Percentiles rank a stretch among this genome's conserved stretches.
Conservation (phyloP, 2,329 filamentous ascomycete genomes). For the Truncatella angustata region DNA sequence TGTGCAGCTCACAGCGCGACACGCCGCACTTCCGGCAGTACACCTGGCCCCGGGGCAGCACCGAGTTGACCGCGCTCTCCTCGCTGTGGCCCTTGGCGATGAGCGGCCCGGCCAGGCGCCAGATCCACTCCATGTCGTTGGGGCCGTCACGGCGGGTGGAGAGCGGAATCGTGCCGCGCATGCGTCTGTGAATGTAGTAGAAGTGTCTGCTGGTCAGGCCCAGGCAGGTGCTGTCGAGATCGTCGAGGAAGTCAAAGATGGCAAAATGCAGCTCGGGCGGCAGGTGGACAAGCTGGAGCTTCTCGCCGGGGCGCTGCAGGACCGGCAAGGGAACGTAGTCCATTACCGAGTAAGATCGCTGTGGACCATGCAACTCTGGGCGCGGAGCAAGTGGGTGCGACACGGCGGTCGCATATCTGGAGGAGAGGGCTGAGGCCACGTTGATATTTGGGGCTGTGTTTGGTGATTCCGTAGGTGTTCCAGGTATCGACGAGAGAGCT, state of each 20-base stretch:
- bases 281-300: conserved; percentile 48
- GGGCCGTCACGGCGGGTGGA: conserved; percentile 56
- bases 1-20: conserved; percentile 60
- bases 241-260: conserved; percentile 62
- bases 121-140: conserved; percentile 64
- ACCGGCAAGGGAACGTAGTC: conserved; percentile 55
- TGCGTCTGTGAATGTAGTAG: conserved; percentile 56
- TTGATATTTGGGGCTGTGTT: neutral
- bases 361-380: conserved; percentile 43
- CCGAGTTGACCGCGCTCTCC: conserved; percentile 36
- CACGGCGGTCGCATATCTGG: conserved; percentile 13
- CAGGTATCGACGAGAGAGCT: conserved; percentile 8
- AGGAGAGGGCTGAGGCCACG: neutral
- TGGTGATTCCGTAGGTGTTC: conserved; percentile 21
- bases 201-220: conserved; percentile 57
- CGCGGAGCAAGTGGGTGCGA: conserved; percentile 17
- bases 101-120: conserved; percentile 53
- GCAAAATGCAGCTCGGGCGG: conserved; percentile 59
- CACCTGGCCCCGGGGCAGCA: conserved; percentile 56
- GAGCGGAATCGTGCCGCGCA: conserved; percentile 56
- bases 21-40: conserved; percentile 63
- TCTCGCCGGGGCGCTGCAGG: conserved; percentile 44
- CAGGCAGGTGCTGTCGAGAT: conserved; percentile 62
- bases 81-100: conserved; percentile 14
- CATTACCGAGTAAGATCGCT: conserved; percentile 59